phyloP scores from a whole-genome alignment of 2,329 filamentous ascomycete species.

The Periconia macrospinosa region DNA sequence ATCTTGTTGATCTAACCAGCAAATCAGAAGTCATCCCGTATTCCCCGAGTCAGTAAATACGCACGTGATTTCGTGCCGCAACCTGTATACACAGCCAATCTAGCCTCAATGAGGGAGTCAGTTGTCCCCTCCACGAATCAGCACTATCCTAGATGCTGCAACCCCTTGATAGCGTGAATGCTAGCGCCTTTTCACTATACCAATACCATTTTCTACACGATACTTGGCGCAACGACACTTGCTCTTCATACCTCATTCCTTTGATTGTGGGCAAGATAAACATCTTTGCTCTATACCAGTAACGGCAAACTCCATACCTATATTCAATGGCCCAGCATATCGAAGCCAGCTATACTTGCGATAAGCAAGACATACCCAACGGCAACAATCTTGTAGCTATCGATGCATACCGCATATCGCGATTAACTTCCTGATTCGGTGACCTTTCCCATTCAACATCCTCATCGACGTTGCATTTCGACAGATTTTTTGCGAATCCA shows the following conservation, averaged over 20 bases:
- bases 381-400: too few relatives aligned
- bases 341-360: too few relatives aligned
- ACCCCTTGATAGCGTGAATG: constrained; percentile 4
- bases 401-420: not conserved
- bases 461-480: not conserved
- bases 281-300: too few relatives aligned
- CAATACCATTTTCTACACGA: not conserved
- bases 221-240: not conserved
- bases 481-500: not conserved
- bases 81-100: constrained; percentile 11
- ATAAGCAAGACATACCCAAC: too few relatives aligned
- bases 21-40: constrained; percentile 11
- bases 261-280: too few relatives aligned
- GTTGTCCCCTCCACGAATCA: constrained; percentile 24
- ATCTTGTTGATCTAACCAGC: not conserved
- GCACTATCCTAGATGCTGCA: constrained; percentile 20
- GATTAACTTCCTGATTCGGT: not conserved
- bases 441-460: not conserved
- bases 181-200: not conserved
- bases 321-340: too few relatives aligned
- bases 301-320: too few relatives aligned
- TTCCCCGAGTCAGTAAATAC: not conserved
- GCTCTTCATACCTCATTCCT: not conserved
- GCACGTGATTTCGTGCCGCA: constrained; percentile 16
- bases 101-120: constrained; percentile 21